phyloP scores from a whole-genome alignment of 1,284 basidiomycete genomes.

The Puccinia triticina region DNA sequence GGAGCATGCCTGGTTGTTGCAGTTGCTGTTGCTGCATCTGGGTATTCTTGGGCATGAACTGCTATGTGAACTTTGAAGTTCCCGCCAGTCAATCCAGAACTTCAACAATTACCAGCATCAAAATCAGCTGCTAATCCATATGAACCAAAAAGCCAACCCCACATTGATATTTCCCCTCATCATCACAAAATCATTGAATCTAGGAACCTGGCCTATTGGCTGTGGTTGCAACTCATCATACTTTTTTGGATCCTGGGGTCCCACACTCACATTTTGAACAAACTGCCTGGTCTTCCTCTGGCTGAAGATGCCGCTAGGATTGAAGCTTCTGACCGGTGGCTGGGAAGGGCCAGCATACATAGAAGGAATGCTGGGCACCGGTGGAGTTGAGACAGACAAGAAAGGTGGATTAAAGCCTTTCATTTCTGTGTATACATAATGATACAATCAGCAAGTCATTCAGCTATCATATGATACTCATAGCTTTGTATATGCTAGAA shows the following conservation, averaged over 20 bases:
- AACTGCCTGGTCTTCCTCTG: constrained; percentile 94
- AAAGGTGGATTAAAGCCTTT: constrained; percentile 39
- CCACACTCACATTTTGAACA: constrained; percentile 66
- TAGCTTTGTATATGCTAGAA: not conserved
- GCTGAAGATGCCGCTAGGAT: constrained; percentile 85
- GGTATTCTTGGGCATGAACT: constrained; percentile 48
- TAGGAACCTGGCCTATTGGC: constrained; percentile 50
- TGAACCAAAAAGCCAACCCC: not conserved
- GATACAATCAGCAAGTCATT: constrained; percentile 1
- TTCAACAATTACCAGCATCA: not conserved
- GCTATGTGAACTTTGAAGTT: constrained; percentile 47
- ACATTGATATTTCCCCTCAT: not conserved
- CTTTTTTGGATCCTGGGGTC: constrained; percentile 71
- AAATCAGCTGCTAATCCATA: not conserved
- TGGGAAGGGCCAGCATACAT: constrained; percentile 55
- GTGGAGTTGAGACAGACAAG: constrained; percentile 22
- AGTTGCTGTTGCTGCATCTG: constrained; percentile 28
- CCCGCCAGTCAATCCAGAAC: constrained; percentile 3
- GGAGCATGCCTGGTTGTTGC: not conserved
- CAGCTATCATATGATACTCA: not conserved
- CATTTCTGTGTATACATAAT: constrained; percentile 31
- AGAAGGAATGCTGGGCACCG: constrained; percentile 36
- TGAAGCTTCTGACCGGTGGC: constrained; percentile 62
- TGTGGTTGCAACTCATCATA: constrained; percentile 71
- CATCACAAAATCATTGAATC: not conserved